Evolutionary conservation across 1,284 basidiomycete genomes (phyloP).

Genomic region (Agroathelia rolfsii): DNA sequence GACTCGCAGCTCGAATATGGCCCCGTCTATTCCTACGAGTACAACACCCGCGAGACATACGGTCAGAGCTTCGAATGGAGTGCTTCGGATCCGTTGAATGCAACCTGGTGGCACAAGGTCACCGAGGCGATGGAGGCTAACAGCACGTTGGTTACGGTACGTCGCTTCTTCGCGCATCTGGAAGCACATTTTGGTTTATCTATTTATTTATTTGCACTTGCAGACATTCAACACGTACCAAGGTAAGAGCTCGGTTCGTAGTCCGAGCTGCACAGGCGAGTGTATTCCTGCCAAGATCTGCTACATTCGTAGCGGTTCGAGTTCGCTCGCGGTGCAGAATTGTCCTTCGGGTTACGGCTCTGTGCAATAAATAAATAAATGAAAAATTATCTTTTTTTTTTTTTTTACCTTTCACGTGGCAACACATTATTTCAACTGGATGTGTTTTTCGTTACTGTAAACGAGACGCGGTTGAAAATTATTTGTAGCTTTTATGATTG

Average conservation of each 20-base stretch:
- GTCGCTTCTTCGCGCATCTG: slow-evolving; percentile 13
- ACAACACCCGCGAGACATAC: slow-evolving; percentile 62
- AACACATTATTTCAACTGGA: no score
- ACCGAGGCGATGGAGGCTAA: slow-evolving; percentile 69
- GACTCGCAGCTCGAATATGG: slow-evolving; percentile 47
- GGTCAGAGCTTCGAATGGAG: slow-evolving; percentile 59
- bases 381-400: no score
- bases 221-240: slow-evolving; percentile 64
- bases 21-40: slow-evolving; percentile 62
- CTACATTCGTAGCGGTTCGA: slow-evolving; percentile 70
- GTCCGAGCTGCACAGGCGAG: slow-evolving; percentile 45
- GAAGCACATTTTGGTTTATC: background rate
- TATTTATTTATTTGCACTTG: slow-evolving; percentile 5
- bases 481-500: no score
- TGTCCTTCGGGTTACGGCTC: slow-evolving; percentile 57
- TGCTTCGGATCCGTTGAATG: slow-evolving; percentile 61
- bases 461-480: no score
- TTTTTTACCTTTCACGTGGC: no score
- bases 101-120: slow-evolving; percentile 76
- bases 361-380: slow-evolving; percentile 49
- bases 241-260: slow-evolving; percentile 54
- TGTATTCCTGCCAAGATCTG: slow-evolving; percentile 67
- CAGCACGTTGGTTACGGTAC: slow-evolving; percentile 45
- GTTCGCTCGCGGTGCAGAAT: slow-evolving; percentile 44
- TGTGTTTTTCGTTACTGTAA: no score